Evolutionary conservation across 2,329 filamentous ascomycete species (phyloP).

Genomic region (Aspergillus sp.): DNA sequence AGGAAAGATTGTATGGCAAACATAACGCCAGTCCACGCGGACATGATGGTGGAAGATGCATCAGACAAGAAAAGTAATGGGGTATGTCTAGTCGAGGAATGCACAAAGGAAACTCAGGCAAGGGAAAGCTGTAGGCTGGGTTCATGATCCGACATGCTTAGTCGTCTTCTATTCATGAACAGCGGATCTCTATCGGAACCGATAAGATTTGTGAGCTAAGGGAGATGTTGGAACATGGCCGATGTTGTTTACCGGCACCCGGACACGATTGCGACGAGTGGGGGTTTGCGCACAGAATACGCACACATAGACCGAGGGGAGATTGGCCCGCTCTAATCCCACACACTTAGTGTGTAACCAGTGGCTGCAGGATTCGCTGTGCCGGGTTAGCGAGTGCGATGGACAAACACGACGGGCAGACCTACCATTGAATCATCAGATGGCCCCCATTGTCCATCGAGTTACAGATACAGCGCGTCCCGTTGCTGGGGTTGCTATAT

Average conservation of each 20-base stretch:
- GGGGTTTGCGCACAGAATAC: conserved; percentile 50
- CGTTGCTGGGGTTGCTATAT: conserved; percentile 51
- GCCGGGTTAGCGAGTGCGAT: background rate
- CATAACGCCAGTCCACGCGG: background rate
- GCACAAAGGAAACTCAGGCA: conserved; percentile 16
- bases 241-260: conserved; percentile 30
- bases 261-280: conserved; percentile 35
- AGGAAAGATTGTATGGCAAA: conserved; percentile 11
- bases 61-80: conserved; percentile 2
- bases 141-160: background rate
- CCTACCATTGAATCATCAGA: conserved; percentile 60
- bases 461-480: conserved; percentile 60
- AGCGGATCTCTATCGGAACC: conserved; percentile 26
- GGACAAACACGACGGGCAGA: conserved; percentile 1
- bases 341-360: conserved; percentile 62
- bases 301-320: conserved; percentile 51
- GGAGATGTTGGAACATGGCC: conserved; percentile 38
- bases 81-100: conserved; percentile 12
- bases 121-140: background rate
- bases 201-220: conserved; percentile 43
- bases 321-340: conserved; percentile 50
- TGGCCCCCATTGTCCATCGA: conserved; percentile 53
- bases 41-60: background rate
- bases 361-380: conserved; percentile 60
- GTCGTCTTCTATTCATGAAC: background rate